Evolutionary conservation across 352 stramenopile genomes (phyloP).

Genomic region (Phytopythium vexans): DNA sequence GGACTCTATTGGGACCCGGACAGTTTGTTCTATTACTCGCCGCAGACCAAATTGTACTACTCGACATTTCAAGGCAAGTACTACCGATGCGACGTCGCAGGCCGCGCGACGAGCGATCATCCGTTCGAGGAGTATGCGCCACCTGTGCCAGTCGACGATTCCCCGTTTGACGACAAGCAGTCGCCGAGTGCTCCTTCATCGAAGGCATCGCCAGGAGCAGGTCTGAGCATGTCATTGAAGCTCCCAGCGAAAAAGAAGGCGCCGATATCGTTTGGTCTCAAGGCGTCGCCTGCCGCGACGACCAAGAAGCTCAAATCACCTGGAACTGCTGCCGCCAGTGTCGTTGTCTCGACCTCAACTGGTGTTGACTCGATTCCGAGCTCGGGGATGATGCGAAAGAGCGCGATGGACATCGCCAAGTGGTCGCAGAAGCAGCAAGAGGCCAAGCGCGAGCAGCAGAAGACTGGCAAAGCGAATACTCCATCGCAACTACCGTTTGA

Average conservation of each 20-base stretch:
- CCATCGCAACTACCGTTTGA: not conserved
- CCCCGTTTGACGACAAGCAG: constrained; percentile 22
- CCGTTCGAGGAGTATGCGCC: constrained; percentile 51
- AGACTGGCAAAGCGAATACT: not conserved
- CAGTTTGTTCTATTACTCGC: constrained; percentile 85
- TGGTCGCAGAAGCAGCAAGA: constrained; percentile 66
- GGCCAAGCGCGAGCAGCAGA: constrained; percentile 15
- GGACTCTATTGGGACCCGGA: constrained; percentile 79
- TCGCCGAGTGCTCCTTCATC: not conserved
- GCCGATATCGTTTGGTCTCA: constrained; percentile 58
- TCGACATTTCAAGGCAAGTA: constrained; percentile 69
- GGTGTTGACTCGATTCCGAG: constrained; percentile 8
- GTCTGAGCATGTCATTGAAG: constrained; percentile 40
- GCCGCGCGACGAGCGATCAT: constrained; percentile 11
- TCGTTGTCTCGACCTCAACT: not conserved
- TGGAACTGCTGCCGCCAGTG: constrained; percentile 1
- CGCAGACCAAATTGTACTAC: constrained; percentile 71
- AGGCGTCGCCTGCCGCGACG: constrained; percentile 14
- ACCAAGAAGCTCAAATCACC: constrained; percentile 3
- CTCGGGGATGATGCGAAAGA: constrained; percentile 61
- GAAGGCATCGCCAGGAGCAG: not conserved
- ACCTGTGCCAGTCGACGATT: constrained; percentile 45
- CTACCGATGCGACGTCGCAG: constrained; percentile 34
- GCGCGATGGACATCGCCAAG: constrained; percentile 76
- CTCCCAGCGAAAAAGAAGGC: constrained; percentile 61